Evolutionary conservation across 2,329 filamentous ascomycete genomes (phyloP), one percentile per base, ranked within the genome.

Genomic region (Phialophora tarda): DNA sequence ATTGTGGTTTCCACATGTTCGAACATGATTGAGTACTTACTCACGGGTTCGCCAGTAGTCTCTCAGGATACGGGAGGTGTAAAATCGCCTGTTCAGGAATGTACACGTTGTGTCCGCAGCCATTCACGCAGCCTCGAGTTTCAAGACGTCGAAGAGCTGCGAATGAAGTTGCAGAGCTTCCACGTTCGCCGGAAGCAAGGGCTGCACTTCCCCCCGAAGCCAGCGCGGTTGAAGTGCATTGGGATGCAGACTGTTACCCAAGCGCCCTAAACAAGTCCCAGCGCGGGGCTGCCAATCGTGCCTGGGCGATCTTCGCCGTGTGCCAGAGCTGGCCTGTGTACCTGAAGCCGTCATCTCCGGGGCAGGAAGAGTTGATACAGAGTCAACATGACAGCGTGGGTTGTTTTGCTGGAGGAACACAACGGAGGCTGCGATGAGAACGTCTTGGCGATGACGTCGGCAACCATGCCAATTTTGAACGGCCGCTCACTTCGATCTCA

Each of bases 161-260:
- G 65, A 68, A 68, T 70, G 48, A 66, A 62, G 63, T 64, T 64
- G 47, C 50, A 66, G 65, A 61, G 48, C 38, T 32, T 38, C 64
- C 30, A 51, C 41, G 58, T 17, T 64, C 26, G 12, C 65, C 68
- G 68, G 68, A 68, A 70, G 65, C 47, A 62, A 70, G 68, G 65
- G 65, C 64, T 65, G 38, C 30, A 57, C 55, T 64, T 70, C 65
- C 68, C 65, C 68, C 65, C 65, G 68, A 65, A 64, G 65, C 63
- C 65, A 62, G 63, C 59, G 64, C 65, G 62, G 26, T 62, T 66
- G 54, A 61, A 65, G 62, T 68, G 68, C 68, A 70, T 70, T 41
- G 62, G 38, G 62, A 60, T 62, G 68, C 62, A 67, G 65, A 67
- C 61, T 59, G 65, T 56, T 67, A 53, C 62, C 55, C 63, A 70